These are phyloP conservation scores for Colletotrichum sp. DNA, from an alignment of 2,329 filamentous ascomycete genomes.

Conservation along the genomic window DNA sequence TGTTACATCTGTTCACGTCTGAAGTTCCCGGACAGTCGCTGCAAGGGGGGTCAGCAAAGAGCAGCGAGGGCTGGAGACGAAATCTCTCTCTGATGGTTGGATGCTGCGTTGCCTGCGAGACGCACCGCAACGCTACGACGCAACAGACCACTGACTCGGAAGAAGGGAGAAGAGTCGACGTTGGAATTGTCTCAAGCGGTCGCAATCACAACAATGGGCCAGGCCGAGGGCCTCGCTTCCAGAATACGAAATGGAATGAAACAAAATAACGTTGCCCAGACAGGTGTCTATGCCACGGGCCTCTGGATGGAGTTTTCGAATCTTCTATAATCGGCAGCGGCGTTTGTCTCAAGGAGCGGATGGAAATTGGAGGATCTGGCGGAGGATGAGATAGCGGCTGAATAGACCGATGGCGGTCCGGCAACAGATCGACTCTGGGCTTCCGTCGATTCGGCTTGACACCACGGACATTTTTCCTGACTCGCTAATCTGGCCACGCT, in stretches of 20 bases:
- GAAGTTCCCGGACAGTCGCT: not conserved
- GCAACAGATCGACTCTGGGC: not conserved
- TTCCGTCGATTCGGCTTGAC: not conserved
- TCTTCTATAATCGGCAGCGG: slow-evolving; percentile 4
- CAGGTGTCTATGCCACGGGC: slow-evolving; percentile 5
- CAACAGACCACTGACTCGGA: not conserved
- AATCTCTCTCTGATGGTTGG: not conserved
- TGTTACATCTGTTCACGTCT: not conserved
- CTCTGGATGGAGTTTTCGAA: not conserved
- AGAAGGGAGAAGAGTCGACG: not conserved
- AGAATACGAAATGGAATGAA: slow-evolving; percentile 17
- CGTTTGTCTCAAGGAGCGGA: slow-evolving; percentile 6
- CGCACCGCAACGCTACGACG: slow-evolving; percentile 5
- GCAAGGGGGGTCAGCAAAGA: not conserved
- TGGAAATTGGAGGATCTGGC: slow-evolving; percentile 19
- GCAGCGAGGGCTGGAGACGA: not conserved
- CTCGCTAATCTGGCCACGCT: slow-evolving; percentile 4
- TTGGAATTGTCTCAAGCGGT: slow-evolving; percentile 12
- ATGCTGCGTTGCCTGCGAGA: not conserved
- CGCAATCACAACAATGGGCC: not conserved
- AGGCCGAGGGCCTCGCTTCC: slow-evolving; percentile 3
- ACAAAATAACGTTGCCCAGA: slow-evolving; percentile 8
- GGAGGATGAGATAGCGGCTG: slow-evolving; percentile 3
- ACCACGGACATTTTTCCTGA: slow-evolving; percentile 7
- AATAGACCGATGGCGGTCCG: slow-evolving; percentile 2